phyloP scores from a whole-genome alignment of 306 rosid genomes.

The Alnus glutinosa region DNA sequence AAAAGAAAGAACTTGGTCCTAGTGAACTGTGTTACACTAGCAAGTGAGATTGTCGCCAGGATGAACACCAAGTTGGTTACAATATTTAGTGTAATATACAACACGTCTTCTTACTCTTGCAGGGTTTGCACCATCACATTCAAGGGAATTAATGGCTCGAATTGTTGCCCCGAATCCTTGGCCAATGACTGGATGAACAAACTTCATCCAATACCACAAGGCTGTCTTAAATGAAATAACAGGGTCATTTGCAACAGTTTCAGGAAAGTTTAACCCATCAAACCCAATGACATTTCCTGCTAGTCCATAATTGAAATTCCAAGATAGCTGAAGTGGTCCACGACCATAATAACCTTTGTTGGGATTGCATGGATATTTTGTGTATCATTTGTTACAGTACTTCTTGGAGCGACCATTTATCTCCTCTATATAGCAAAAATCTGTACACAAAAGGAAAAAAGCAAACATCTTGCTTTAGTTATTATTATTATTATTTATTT shows the following conservation, averaged over 20 bases:
- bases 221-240: conserved; percentile 73
- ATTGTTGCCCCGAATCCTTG: conserved; percentile 87
- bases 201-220: conserved; percentile 81
- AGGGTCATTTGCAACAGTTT: conserved; percentile 63
- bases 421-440: conserved; percentile 86
- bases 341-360: conserved; percentile 77
- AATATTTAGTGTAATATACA: conserved; percentile 56
- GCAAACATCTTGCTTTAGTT: neutral
- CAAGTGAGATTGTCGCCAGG: conserved; percentile 73
- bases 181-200: conserved; percentile 51
- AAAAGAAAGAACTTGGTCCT: too few species aligned
- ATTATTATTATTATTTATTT: neutral
- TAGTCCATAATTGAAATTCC: conserved; percentile 89
- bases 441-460: conserved; percentile 27
- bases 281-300: conserved; percentile 62
- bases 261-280: conserved; percentile 71
- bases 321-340: conserved; percentile 83
- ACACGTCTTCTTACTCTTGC: conserved; percentile 51
- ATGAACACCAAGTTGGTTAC: conserved; percentile 61
- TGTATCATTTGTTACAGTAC: conserved; percentile 69
- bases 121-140: conserved; percentile 64
- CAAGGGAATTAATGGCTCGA: conserved; percentile 79
- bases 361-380: conserved; percentile 62
- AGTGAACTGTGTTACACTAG: conserved; percentile 17
- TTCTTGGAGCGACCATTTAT: conserved; percentile 71